phyloP scores from a whole-genome alignment of 2,329 filamentous ascomycete species.

The Penicillium sp. region DNA sequence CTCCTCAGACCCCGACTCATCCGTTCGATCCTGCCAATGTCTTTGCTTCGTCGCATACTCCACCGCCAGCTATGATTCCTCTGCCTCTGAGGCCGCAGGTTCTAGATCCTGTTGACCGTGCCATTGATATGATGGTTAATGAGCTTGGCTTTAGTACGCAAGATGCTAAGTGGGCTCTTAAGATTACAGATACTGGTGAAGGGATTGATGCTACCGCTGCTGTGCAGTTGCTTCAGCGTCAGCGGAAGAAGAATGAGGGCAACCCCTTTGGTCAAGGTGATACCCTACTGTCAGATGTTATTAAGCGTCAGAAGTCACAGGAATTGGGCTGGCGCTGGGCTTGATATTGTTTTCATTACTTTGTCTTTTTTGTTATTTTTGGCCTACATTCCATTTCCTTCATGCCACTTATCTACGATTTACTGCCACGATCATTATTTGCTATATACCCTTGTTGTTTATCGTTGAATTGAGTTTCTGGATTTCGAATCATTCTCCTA shows the following conservation, averaged over 20 bases:
- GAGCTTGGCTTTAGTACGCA: constrained; percentile 60
- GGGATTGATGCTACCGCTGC: constrained; percentile 59
- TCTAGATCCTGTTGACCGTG: constrained; percentile 57
- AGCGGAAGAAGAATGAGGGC: constrained; percentile 30
- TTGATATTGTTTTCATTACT: constrained; percentile 16
- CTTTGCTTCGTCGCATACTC: constrained; percentile 17
- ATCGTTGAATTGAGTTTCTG: too few species aligned
- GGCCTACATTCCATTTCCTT: background rate
- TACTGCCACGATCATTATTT: background rate
- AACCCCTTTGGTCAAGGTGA: constrained; percentile 19
- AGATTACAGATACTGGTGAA: constrained; percentile 60
- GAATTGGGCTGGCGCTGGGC: constrained; percentile 43
- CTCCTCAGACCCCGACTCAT: constrained; percentile 15
- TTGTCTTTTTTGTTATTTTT: background rate
- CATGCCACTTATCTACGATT: background rate
- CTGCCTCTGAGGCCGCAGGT: constrained; percentile 32
- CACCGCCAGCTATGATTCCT: constrained; percentile 16
- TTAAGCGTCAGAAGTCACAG: constrained; percentile 26
- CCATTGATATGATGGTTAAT: constrained; percentile 55
- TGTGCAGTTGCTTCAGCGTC: constrained; percentile 54
- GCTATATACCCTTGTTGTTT: constrained; percentile 6
- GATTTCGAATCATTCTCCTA: too few species aligned
- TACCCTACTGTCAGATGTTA: constrained; percentile 27
- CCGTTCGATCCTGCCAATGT: constrained; percentile 4
- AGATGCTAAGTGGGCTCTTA: constrained; percentile 58